A percentile compares a stretch with the other conserved stretches of the same genome.
These are phyloP conservation scores for Dendrocalamus sinicus DNA, from an alignment of 176 grass and related monocot species.

Conservation along the genomic window DNA sequence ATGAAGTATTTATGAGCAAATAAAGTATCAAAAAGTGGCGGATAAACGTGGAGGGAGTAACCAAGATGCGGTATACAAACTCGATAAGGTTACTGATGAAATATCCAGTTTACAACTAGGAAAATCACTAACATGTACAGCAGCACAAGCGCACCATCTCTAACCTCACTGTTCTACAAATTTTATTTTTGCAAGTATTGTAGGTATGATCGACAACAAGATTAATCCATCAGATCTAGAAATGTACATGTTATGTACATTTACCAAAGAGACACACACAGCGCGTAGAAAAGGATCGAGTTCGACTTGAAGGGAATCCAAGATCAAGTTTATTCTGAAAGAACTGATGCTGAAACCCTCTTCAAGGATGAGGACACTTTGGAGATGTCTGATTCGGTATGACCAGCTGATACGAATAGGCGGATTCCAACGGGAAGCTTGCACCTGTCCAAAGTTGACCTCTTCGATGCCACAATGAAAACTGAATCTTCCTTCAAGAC, in stretches of 20 bases:
- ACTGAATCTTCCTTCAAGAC: conserved; percentile 86
- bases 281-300: background rate
- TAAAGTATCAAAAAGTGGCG: too few relatives aligned
- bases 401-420: conserved; percentile 72
- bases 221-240: conserved; percentile 41
- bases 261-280: conserved; percentile 41
- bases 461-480: conserved; percentile 77
- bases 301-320: conserved; percentile 9
- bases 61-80: background rate
- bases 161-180: conserved; percentile 36
- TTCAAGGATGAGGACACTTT: conserved; percentile 66
- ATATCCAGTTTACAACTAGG: conserved; percentile 13
- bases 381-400: conserved; percentile 70
- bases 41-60: too few relatives aligned
- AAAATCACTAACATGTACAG: conserved; percentile 35
- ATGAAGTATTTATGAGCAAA: too few relatives aligned
- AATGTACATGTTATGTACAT: conserved; percentile 69
- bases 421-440: conserved; percentile 77
- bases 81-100: background rate
- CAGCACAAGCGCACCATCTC: conserved; percentile 5
- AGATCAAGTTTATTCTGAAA: conserved; percentile 59
- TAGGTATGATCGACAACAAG: conserved; percentile 37
- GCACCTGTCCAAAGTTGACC: conserved; percentile 78
- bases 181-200: conserved; percentile 30
- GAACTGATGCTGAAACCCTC: conserved; percentile 65